Percentiles rank a stretch among this genome's conserved stretches.
Conservation (phyloP, 495 filamentous ascomycete species). For the Penicillium lagena region DNA sequence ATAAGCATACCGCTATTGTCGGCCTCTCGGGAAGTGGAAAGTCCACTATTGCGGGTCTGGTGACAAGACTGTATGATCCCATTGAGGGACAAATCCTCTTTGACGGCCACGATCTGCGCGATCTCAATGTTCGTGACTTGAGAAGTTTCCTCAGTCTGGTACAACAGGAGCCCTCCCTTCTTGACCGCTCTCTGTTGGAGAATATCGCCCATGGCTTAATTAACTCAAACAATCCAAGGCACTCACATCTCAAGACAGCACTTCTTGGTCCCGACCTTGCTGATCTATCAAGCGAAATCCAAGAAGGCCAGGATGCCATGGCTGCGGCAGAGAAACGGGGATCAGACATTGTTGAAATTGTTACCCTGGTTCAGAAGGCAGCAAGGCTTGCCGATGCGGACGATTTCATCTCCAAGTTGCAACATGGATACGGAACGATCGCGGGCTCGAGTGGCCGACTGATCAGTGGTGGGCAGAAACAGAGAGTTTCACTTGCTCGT, state of each 20-base stretch:
- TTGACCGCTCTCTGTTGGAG: slow-evolving; percentile 59
- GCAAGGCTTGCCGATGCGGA: slow-evolving; percentile 35
- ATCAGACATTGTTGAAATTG: slow-evolving; percentile 27
- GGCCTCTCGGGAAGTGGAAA: slow-evolving; percentile 70
- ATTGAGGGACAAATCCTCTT: slow-evolving; percentile 41
- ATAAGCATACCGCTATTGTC: slow-evolving; percentile 59
- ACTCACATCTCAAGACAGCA: slow-evolving; percentile 30
- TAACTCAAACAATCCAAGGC: slow-evolving; percentile 43
- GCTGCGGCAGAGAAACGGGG: slow-evolving; percentile 24
- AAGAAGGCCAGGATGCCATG: slow-evolving; percentile 28
- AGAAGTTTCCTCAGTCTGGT: slow-evolving; percentile 55
- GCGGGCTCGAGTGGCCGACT: slow-evolving; percentile 51
- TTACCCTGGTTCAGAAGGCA: slow-evolving; percentile 31
- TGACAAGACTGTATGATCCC: slow-evolving; percentile 47
- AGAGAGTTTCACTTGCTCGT: slow-evolving; percentile 61
- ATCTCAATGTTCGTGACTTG: slow-evolving; percentile 51
- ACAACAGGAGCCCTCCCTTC: slow-evolving; percentile 60
- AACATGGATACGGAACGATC: slow-evolving; percentile 44
- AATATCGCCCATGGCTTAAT: slow-evolving; percentile 63
- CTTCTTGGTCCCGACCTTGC: slow-evolving; percentile 23
- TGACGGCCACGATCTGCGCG: slow-evolving; percentile 45
- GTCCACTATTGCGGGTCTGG: slow-evolving; percentile 54
- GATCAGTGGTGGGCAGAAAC: slow-evolving; percentile 58
- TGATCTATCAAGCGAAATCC: slow-evolving; percentile 24
- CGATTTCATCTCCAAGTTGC: slow-evolving; percentile 39